Conservation (phyloP, 371 early-diverging fungal genomes). For the Encephalitozoon intestinalis region DNA sequence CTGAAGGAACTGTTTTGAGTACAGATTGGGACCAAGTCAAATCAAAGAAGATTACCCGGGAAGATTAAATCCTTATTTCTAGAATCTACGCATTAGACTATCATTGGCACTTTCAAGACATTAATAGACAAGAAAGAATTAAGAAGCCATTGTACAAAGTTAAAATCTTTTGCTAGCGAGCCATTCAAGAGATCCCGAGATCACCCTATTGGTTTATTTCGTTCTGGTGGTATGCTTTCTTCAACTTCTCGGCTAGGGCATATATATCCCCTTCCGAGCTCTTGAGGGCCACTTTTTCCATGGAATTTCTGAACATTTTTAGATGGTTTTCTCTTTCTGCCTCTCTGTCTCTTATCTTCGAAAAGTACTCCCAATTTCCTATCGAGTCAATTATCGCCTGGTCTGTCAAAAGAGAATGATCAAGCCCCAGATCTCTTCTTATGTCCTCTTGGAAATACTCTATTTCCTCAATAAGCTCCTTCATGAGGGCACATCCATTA, state of each 20-base stretch:
- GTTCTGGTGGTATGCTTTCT: not conserved
- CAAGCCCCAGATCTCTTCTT: not conserved
- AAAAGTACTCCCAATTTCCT: not conserved
- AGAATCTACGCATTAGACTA: not conserved
- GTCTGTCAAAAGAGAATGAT: not conserved
- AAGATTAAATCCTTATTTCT: not conserved
- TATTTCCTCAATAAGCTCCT: slow-evolving; percentile 3
- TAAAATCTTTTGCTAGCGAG: too few species aligned
- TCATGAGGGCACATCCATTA: not conserved
- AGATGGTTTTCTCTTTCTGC: not conserved
- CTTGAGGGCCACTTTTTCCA: not conserved
- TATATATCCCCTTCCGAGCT: not conserved
- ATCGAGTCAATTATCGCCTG: not conserved
- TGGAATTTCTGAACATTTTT: not conserved
- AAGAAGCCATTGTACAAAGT: too few species aligned
- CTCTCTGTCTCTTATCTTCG: not conserved
- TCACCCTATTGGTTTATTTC: not conserved
- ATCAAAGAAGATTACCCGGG: slow-evolving; percentile 67
- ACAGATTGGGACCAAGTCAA: slow-evolving; percentile 90
- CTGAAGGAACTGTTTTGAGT: slow-evolving; percentile 79
- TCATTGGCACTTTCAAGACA: not conserved
- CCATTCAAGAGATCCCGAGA: not conserved
- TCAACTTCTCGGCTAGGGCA: not conserved
- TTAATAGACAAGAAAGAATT: not conserved
- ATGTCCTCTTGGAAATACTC: not conserved